phyloP scores from a whole-genome alignment of 805 yeast species.

The Candida multigemmis region DNA sequence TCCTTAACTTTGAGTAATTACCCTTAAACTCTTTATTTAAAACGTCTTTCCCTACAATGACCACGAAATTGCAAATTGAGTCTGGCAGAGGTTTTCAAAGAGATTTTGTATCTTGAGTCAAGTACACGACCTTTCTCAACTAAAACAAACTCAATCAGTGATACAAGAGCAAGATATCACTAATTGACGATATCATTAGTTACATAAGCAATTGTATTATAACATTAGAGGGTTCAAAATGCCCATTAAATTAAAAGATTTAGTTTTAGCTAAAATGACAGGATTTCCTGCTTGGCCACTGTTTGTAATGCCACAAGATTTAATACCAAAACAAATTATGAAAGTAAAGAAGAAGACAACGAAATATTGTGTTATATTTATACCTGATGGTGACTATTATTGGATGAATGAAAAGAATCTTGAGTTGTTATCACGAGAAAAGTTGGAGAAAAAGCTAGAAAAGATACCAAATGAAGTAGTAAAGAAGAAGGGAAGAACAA shows the following conservation, averaged over 20 bases:
- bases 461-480: constrained; percentile 6
- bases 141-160: no score
- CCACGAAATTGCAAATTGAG: no score
- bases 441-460: constrained; percentile 16
- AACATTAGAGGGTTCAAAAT: no score
- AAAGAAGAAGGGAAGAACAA: constrained; percentile 13
- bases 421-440: constrained; percentile 19
- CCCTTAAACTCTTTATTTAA: no score
- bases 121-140: no score
- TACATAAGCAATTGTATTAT: no score
- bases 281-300: constrained; percentile 44
- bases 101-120: no score
- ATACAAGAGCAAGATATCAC: no score
- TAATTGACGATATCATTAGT: no score
- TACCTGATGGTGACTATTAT: constrained; percentile 37
- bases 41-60: no score
- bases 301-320: constrained; percentile 31
- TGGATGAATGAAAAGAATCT: constrained; percentile 34
- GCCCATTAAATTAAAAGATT: constrained; percentile 24
- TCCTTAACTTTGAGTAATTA: no score
- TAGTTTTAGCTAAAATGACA: constrained; percentile 37
- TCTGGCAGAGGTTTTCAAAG: no score
- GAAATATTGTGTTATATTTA: constrained; percentile 32
- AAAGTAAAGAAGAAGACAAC: constrained; percentile 26
- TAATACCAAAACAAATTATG: constrained; percentile 26